A percentile compares a stretch with the other conserved stretches of the same genome.
Evolutionary conservation across 2,329 filamentous ascomycete genomes (phyloP).

Genomic region (Chrysoporthe austroafricana): DNA sequence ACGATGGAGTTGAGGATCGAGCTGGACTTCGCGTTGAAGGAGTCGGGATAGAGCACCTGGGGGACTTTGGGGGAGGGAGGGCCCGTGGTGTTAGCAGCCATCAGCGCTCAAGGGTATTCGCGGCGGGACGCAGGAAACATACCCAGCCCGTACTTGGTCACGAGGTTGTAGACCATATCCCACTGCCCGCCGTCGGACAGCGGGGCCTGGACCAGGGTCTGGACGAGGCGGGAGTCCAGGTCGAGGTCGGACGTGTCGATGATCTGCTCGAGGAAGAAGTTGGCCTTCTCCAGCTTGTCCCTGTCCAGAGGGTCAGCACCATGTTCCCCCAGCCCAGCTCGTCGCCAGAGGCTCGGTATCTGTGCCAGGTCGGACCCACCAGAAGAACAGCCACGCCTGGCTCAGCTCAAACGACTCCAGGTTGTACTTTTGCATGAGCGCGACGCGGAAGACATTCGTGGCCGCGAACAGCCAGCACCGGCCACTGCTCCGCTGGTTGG

Average conservation of each 20-base stretch:
- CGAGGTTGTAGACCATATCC: constrained; percentile 89
- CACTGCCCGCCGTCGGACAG: constrained; percentile 85
- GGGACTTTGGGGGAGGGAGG: constrained; percentile 54
- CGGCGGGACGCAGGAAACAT: not conserved
- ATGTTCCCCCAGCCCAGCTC: no score
- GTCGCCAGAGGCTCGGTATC: no score
- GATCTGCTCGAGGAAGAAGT: constrained; percentile 85
- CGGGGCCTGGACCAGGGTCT: constrained; percentile 68
- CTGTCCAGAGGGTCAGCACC: not conserved
- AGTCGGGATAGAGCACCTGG: constrained; percentile 79
- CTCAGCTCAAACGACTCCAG: constrained; percentile 82
- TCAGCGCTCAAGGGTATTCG: not conserved
- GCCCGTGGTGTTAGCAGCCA: not conserved
- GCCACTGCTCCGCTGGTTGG: constrained; percentile 80
- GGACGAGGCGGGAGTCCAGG: constrained; percentile 73
- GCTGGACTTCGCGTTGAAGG: constrained; percentile 76
- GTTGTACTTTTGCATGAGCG: constrained; percentile 81
- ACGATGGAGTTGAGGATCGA: constrained; percentile 72
- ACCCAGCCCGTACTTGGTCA: constrained; percentile 80
- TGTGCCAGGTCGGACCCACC: constrained; percentile 42
- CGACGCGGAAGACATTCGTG: constrained; percentile 90
- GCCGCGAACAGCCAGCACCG: constrained; percentile 92
- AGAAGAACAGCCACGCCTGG: constrained; percentile 88
- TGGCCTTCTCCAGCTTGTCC: constrained; percentile 89
- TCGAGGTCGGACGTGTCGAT: constrained; percentile 73